Evolutionary conservation across 257 asterid genomes (phyloP), one percentile per base, ranked within the genome.

Genomic region (Cruciata laevipes): DNA sequence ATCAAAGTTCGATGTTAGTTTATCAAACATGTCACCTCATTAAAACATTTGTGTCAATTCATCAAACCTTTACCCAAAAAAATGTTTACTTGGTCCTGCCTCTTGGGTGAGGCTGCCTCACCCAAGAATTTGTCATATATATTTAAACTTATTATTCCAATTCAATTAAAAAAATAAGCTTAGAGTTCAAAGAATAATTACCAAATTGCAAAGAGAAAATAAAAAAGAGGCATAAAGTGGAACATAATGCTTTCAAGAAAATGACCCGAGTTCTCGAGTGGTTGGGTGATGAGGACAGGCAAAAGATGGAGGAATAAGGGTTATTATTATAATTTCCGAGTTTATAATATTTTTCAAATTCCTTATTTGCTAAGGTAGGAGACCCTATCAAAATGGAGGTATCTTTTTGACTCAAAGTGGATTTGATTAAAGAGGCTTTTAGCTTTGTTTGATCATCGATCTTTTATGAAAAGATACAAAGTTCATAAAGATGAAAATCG

Each of bases 331-430:
- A 4, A 79, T 63, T 78, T 69, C 76, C 52, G 24, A 11, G 17
- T 0, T 59, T 17, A 25, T 59, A 13, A 17, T 59, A 14, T 58
- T 69, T 71, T 66, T 59, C 78, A 77, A 77, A 78, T 86, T 84
- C 83, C 90, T 85, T 84, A 79, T 82, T 73, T 84, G 89, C 85
- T 82, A 85, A 83, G 87, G 76, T 74, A 78, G 63, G 72, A 69
- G 44, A 64, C 25, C 40, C 32, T 70, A 55, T 76, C 66, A 49
- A 47, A 65, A 18, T 66, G 77, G 72, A 74, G 35, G 74, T 73
- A 73, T 79, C 86, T 79, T 83, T 83, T 84, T 78, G 79, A 76
- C 81, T 35, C 17, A 11, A 65, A 76, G 73, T 49, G 47, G 47
- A 14, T 60, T 27, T 47, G 40, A 20, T 68, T 24, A 55, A 18